Evolutionary conservation across 495 filamentous ascomycete species (phyloP).

Genomic region (Usnea hakonensis): DNA sequence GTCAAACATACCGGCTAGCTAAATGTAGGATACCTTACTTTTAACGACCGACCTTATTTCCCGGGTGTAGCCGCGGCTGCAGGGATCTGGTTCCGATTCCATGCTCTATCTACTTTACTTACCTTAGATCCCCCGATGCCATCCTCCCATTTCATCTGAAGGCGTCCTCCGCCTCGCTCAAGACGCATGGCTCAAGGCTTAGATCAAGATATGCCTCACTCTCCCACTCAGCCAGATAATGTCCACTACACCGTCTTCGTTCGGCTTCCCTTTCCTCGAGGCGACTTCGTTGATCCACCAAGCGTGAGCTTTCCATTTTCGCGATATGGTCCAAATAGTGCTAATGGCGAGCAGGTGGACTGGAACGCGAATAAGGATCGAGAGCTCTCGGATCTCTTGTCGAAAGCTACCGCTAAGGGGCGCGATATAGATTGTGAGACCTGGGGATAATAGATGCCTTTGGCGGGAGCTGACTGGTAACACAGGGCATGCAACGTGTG

Average conservation of each 20-base stretch:
- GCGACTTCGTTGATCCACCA: constrained; percentile 83
- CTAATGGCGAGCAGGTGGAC: constrained; percentile 41
- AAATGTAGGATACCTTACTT: too few species aligned
- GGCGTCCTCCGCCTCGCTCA: too few species aligned
- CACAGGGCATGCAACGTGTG: constrained; percentile 75
- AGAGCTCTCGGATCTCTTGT: constrained; percentile 83
- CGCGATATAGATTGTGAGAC: constrained; percentile 74
- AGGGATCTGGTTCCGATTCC: not conserved
- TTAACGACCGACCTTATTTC: not conserved
- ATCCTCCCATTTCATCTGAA: not conserved
- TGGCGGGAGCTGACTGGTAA: constrained; percentile 29
- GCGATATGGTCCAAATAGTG: constrained; percentile 5
- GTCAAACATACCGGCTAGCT: too few species aligned
- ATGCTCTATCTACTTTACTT: not conserved
- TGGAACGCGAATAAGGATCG: constrained; percentile 80
- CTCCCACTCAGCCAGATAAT: not conserved
- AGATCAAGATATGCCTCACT: not conserved
- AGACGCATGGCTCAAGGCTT: not conserved
- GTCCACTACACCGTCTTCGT: constrained; percentile 61
- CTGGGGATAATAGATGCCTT: constrained; percentile 3
- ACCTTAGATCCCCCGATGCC: too few species aligned
- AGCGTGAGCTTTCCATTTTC: constrained; percentile 46
- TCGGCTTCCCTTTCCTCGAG: constrained; percentile 77
- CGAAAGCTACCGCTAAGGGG: constrained; percentile 56
- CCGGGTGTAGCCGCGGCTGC: not conserved